Base-by-base conservation (phyloP, 1,139 yeast species). In the Diutina rugosa region DNA sequence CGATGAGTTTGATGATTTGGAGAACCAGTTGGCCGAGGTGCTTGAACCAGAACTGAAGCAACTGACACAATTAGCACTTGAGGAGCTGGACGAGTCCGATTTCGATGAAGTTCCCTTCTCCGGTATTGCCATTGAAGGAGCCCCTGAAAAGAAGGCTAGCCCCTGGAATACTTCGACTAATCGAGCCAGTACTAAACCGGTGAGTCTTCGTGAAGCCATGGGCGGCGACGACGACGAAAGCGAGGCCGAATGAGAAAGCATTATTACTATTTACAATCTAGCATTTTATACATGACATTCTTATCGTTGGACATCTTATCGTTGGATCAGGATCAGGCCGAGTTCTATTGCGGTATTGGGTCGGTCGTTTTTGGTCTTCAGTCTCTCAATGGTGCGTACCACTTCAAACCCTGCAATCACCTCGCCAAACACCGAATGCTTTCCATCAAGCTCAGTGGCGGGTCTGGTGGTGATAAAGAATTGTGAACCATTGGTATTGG, bases 341-440 rank as follows among this genome's bases (percentile, higher is more conserved):
- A 48, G 38, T 10, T 14, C 51, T 38, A 48, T 38, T 3, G 16
- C 38, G 9, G 38, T 29, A 4, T 29, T 28, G 21, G 51, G 51
- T n/a, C 32, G 30, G 14, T 48, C 51, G 9, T 48, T 29, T 4
- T 29, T 29, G 3, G 51, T 48, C 14, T 48, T 48, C 21, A 48
- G 38, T 4, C 51, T 16, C 32, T 48, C 51, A 6, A 48, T 48
- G 38, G 51, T 12, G 7, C 21, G 35, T 3, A 48, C 51, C 8
- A 61, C 56, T 47, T 65, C 64, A 55, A 65, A 65, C 0, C 79
- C 80, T 18, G 61, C 66, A n/a, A 80, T 68, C 7, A 81, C 70
- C 59, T 74, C 77, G 2, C 86, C 87, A 65, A 82, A 81, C 0
- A 82, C 78, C 14, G 84, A 82, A 61, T 80, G 81, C 56, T 72